A percentile compares a stretch with the other conserved stretches of the same genome.
Evolutionary conservation across 371 early-diverging fungal species (phyloP).

Genomic region (Funneliformis caledonium): DNA sequence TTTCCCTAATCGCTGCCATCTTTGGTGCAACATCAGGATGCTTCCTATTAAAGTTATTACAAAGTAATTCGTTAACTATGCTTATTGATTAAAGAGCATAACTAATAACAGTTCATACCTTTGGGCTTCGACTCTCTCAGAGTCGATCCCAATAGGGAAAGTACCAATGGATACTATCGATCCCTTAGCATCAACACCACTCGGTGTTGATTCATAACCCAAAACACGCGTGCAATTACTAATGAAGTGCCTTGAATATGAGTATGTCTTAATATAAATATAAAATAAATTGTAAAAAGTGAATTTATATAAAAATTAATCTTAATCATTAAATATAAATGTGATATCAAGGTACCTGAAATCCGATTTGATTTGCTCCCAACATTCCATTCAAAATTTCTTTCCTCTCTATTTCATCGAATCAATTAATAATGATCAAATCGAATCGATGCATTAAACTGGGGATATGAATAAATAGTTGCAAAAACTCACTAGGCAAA

Average conservation of each 20-base stretch:
- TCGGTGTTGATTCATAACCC: constrained; percentile 82
- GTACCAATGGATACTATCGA: constrained; percentile 82
- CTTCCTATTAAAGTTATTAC: constrained; percentile 40
- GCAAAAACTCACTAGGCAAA: constrained; percentile 72
- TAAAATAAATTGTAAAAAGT: not conserved
- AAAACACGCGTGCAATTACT: constrained; percentile 91
- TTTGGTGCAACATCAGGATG: constrained; percentile 63
- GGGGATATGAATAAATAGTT: not conserved
- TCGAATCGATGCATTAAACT: not conserved
- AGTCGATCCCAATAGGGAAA: constrained; percentile 98
- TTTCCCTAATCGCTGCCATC: constrained; percentile 77
- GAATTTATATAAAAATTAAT: not conserved
- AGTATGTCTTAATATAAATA: constrained; percentile 73
- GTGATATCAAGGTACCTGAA: constrained; percentile 70
- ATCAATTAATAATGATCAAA: not conserved
- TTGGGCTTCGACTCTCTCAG: constrained; percentile 54
- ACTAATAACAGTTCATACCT: constrained; percentile 34
- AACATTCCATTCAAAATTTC: constrained; percentile 93
- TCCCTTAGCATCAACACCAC: constrained; percentile 75
- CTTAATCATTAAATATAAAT: not conserved
- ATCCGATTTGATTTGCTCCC: constrained; percentile 91
- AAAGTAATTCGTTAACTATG: constrained; percentile 42
- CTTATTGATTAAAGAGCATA: too few relatives aligned
- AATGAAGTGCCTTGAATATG: constrained; percentile 95
- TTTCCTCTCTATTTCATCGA: constrained; percentile 68